Base-by-base conservation (phyloP, 176 grass and related monocot genomes). In the Musa troglodytarum region DNA sequence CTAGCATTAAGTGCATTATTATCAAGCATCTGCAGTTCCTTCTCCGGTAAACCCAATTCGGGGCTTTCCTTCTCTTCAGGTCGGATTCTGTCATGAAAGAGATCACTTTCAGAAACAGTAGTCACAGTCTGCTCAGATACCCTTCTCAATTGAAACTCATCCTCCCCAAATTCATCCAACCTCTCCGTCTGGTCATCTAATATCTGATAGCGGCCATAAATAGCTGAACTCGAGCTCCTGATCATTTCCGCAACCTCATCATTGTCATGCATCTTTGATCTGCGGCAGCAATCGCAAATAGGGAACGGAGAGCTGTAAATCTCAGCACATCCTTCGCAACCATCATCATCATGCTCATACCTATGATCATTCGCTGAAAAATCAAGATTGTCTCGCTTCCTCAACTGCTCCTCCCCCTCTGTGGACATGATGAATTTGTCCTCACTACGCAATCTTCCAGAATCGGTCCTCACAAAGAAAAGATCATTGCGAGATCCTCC, bases 131-230 rank as follows among this genome's bases (percentile, higher is more conserved):
- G 55, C 55, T 13, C 49, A 73, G 29, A 3, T 17, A 64, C 65
- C 54, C 79, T 83, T 76, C 81, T 86, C 49, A 85, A 79, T 61
- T 81, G 79, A 80, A 87, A 77, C 43, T 59, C 81, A 50, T 86
- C 76, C 81, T 74, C 63, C 14, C 71, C 71, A 77, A 65, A 92
- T 62, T 99, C 88, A 84, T 88, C 88, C n/a, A 92, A 77, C 78
- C 84, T 83, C 76, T 99, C 96, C 0, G 91, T 92, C 54, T 90
- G 85, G 63, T 99, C 96, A 87, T 92, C 88, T 70, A 89, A 89
- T 86, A 99, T 89, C 71, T 89, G 86, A 77, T 99, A 99, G 68
- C 88, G 89, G 56, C 86, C 91, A 53, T 99, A 95, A 43, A 99
- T 76, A 2, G 86, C 69, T 6, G 79, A 88, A 80, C 74, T 92